A percentile compares a stretch with the other conserved stretches of the same genome.
These are phyloP conservation scores for Arthroderma sp. DNA, from an alignment of 2,329 filamentous ascomycete species.

Conservation along the genomic window DNA sequence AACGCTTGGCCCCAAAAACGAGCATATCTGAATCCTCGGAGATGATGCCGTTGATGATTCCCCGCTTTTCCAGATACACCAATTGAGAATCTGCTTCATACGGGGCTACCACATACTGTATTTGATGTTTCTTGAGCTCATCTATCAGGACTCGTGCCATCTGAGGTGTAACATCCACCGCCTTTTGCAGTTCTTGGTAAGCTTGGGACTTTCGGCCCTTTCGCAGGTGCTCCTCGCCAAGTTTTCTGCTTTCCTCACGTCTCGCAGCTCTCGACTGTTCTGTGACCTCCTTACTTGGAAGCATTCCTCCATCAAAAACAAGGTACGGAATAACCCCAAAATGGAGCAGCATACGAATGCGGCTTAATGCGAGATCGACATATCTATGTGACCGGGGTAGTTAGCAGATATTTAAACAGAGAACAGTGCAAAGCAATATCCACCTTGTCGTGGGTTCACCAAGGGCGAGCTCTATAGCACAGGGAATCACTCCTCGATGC, in stretches of 20 bases:
- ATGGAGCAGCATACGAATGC: slow-evolving; percentile 85
- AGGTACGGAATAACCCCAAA: slow-evolving; percentile 91
- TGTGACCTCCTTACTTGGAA: slow-evolving; percentile 84
- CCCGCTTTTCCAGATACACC: slow-evolving; percentile 79
- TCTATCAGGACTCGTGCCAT: slow-evolving; percentile 92
- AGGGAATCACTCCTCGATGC: slow-evolving; percentile 80
- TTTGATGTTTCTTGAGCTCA: slow-evolving; percentile 64
- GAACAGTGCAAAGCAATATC: slow-evolving; percentile 17
- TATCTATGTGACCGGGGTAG: slow-evolving; percentile 43
- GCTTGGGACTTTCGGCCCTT: slow-evolving; percentile 72
- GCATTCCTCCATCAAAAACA: slow-evolving; percentile 88
- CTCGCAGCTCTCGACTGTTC: slow-evolving; percentile 64
- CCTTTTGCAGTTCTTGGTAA: slow-evolving; percentile 79
- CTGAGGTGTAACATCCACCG: slow-evolving; percentile 85
- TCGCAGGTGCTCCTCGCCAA: slow-evolving; percentile 65
- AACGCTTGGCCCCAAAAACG: slow-evolving; percentile 81
- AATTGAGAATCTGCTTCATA: slow-evolving; percentile 98
- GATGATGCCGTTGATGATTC: slow-evolving; percentile 72
- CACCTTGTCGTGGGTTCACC: slow-evolving; percentile 80
- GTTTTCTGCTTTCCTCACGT: slow-evolving; percentile 61
- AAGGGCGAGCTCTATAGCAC: slow-evolving; percentile 79
- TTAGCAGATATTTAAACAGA: not conserved
- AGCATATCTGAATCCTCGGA: slow-evolving; percentile 94
- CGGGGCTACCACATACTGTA: slow-evolving; percentile 85
- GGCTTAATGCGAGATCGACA: slow-evolving; percentile 78